Percentiles rank a stretch among this genome's conserved stretches.
phyloP scores from a whole-genome alignment of 768 basidiomycete species.

The Serendipita sp. region DNA sequence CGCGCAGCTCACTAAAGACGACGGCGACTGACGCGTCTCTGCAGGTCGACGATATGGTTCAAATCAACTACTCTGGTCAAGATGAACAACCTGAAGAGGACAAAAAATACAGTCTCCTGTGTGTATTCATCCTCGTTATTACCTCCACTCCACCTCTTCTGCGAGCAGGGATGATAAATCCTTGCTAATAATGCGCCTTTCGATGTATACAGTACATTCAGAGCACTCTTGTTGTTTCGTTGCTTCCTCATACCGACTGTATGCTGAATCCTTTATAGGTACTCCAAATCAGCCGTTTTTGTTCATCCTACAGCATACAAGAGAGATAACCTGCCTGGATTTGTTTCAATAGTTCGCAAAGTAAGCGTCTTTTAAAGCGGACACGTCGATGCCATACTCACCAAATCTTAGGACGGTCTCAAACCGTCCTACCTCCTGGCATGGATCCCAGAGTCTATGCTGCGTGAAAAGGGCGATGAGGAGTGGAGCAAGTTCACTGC shows the following conservation, averaged over 20 bases:
- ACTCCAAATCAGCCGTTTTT: conserved; percentile 88
- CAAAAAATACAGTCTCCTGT: conserved; percentile 54
- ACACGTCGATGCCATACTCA: not conserved
- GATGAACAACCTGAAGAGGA: conserved; percentile 29
- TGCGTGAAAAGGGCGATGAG: conserved; percentile 62
- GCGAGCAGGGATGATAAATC: no score
- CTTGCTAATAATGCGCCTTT: no score
- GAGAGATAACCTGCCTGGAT: conserved; percentile 87
- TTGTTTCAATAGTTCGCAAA: conserved; percentile 78
- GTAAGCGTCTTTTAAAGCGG: conserved; percentile 26
- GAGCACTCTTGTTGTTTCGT: no score
- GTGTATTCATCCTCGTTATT: no score
- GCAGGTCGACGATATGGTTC: conserved; percentile 36
- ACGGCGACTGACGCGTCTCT: not conserved
- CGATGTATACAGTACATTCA: no score
- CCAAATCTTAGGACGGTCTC: conserved; percentile 39
- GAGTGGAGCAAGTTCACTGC: conserved; percentile 87
- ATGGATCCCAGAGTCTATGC: conserved; percentile 81
- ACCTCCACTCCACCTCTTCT: no score
- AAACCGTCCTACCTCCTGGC: conserved; percentile 69
- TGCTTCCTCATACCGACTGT: no score
- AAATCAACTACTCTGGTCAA: conserved; percentile 38
- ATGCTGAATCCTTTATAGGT: no score
- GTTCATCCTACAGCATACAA: conserved; percentile 87
- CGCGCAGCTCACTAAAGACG: not conserved